Evolutionary conservation across 805 yeast species (phyloP).

Genomic region (Candida saitoana): DNA sequence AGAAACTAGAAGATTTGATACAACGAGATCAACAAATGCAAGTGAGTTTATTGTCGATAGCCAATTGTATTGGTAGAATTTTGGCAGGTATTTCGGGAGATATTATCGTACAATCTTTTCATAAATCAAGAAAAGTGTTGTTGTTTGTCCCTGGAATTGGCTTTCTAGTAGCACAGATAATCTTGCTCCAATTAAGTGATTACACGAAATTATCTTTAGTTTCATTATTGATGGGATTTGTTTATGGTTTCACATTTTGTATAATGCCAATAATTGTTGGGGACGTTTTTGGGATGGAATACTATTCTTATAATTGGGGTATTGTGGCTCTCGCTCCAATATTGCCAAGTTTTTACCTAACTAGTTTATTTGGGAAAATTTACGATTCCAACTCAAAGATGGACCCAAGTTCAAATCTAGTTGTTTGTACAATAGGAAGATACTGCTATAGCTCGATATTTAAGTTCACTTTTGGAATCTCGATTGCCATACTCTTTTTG

Average conservation of each 20-base stretch:
- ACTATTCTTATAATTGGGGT: constrained; percentile 74
- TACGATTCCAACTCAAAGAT: constrained; percentile 48
- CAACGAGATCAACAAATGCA: constrained; percentile 64
- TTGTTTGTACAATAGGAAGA: constrained; percentile 29
- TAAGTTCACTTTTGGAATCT: constrained; percentile 29
- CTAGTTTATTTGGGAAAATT: constrained; percentile 57
- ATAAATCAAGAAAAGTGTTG: constrained; percentile 50
- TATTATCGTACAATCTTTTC: constrained; percentile 42
- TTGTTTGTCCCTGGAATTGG: constrained; percentile 50
- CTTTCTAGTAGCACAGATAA: constrained; percentile 46
- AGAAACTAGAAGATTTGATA: constrained; percentile 28
- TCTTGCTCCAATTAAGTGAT: constrained; percentile 35
- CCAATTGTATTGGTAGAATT: constrained; percentile 65
- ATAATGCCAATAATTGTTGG: constrained; percentile 73
- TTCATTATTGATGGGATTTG: constrained; percentile 60
- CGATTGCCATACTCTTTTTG: constrained; percentile 22
- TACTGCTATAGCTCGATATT: constrained; percentile 46
- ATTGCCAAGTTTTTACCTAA: constrained; percentile 54
- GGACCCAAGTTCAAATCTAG: constrained; percentile 6
- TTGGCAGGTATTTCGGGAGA: constrained; percentile 64
- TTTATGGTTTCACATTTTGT: constrained; percentile 72
- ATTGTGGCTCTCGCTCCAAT: constrained; percentile 63
- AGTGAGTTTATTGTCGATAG: constrained; percentile 65
- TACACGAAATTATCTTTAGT: constrained; percentile 42
- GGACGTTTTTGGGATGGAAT: constrained; percentile 65